Evolutionary conservation across 2,329 filamentous ascomycete species (phyloP).

Genomic region (Dothideomycetes sp.): DNA sequence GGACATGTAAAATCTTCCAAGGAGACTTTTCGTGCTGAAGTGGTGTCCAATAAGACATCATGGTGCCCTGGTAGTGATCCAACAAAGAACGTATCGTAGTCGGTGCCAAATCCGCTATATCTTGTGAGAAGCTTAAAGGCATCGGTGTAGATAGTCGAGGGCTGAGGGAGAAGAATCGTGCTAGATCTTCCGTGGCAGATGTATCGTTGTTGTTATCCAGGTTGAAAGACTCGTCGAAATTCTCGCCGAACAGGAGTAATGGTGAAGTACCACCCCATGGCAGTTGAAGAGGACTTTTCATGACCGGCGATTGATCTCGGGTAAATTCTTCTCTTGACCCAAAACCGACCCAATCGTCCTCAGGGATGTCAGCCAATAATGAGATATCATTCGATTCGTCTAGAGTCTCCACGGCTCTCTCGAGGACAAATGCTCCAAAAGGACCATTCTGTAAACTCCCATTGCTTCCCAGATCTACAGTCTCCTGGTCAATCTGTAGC

Average conservation of each 20-base stretch:
- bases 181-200: slow-evolving; percentile 1
- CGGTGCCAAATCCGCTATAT: slow-evolving; percentile 8
- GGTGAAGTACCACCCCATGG: slow-evolving; percentile 3
- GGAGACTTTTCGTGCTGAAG: slow-evolving; percentile 6
- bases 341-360: slow-evolving; percentile 9
- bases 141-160: slow-evolving; percentile 6
- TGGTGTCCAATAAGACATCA: slow-evolving; percentile 9
- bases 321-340: slow-evolving; percentile 3
- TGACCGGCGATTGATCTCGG: not conserved
- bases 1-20: slow-evolving; percentile 11
- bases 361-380: not conserved
- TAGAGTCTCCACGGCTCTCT: too few species aligned
- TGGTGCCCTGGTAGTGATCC: slow-evolving; percentile 2
- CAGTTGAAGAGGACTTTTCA: slow-evolving; percentile 1
- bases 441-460: slow-evolving; percentile 1
- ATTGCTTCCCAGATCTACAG: not conserved
- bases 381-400: slow-evolving; percentile 3
- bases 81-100: slow-evolving; percentile 1
- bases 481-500: not conserved
- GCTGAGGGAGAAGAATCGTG: slow-evolving; percentile 5
- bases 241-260: slow-evolving; percentile 2
- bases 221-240: slow-evolving; percentile 5
- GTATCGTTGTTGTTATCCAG: not conserved
- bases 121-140: slow-evolving; percentile 4
- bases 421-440: slow-evolving; percentile 5